These are phyloP conservation scores for Alternaria postmessia DNA, from an alignment of 2,329 filamentous ascomycete species.

Conservation along the genomic window DNA sequence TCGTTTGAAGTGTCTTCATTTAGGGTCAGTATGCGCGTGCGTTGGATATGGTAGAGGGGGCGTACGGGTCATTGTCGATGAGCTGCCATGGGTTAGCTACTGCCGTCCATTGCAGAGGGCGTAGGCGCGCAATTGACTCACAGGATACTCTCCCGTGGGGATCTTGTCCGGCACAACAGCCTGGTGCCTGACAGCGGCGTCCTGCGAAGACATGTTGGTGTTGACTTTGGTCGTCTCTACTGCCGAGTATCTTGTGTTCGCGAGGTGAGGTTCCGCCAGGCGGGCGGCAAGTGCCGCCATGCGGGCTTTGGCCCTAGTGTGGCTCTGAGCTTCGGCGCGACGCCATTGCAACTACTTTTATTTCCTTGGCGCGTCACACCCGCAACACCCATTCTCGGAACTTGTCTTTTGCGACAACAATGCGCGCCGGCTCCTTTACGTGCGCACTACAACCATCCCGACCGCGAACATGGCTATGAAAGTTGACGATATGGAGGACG, in stretches of 20 bases:
- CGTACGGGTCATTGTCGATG: conserved; percentile 99
- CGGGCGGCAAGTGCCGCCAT: conserved; percentile 30
- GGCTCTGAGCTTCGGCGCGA: conserved; percentile 16
- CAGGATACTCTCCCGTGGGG: conserved; percentile 84
- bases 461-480: conserved; percentile 18
- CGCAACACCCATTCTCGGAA: conserved; percentile 15
- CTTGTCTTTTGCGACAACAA: conserved; percentile 34
- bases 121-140: conserved; percentile 60
- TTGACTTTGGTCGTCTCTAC: conserved; percentile 17
- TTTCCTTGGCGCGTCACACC: conserved; percentile 39
- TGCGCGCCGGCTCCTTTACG: conserved; percentile 31
- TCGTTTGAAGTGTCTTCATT: conserved; percentile 82
- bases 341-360: conserved; percentile 33
- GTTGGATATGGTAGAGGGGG: conserved; percentile 25
- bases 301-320: not conserved
- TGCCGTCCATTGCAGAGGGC: conserved; percentile 32
- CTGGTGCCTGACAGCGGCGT: conserved; percentile 43
- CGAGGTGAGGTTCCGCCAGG: conserved; percentile 11
- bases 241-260: conserved; percentile 18
- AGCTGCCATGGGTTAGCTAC: conserved; percentile 67
- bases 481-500: conserved; percentile 36
- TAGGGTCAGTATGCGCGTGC: conserved; percentile 29
- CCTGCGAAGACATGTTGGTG: conserved; percentile 44
- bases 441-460: conserved; percentile 17
- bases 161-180: conserved; percentile 76